Evolutionary conservation across 306 rosid species (phyloP), one percentile per base, ranked within the genome.

Genomic region (Elaeagnus macrophylla): DNA sequence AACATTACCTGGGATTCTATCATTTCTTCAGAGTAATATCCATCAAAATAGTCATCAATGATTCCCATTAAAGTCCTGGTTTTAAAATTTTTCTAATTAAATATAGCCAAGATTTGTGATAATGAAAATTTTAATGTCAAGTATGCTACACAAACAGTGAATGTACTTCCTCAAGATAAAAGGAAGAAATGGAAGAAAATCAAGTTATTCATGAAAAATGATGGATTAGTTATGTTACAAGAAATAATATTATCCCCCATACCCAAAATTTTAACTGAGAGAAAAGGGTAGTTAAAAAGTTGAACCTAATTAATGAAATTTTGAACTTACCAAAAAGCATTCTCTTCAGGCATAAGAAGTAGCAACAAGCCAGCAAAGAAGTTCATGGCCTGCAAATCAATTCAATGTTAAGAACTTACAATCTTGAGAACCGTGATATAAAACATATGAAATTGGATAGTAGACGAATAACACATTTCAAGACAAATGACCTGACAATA

Each of bases 21-120:
- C 99, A 93, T 93, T 79, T 93, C 96, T 75, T 93, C 99, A 39
- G 99, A 84, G 82, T 84, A 93, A 81, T 93, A 93, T 61, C 99
- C 99, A 67, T 88, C 99, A 72, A 93, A 93, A 77, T 93, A 93
- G 76, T 93, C 99, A 68, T 93, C 99, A 37, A 93, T 75, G 62
- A 93, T 79, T 50, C 96, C 96, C 90, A 88, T 61, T 67, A 93
- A 84, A 53, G 99, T 59, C 99, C 99, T 93, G 79, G 51, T 67
- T 61, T 60, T 9, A 9, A 52, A 60, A 50, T 51, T 44, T 10
- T 9, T 46, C 47, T 39, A 17, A 48, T 53, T 56, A 25, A 25
- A 25, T 25, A 25, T 11, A 60, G 49, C n/a, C 15, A 40, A 12
- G 37, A 48, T 12, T 48, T 39, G 36, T 36, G 49, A 57, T 57